A percentile compares a stretch with the other conserved stretches of the same genome.
Conservation (phyloP, 371 early-diverging fungal genomes). For the Mucor lusitanicus region DNA sequence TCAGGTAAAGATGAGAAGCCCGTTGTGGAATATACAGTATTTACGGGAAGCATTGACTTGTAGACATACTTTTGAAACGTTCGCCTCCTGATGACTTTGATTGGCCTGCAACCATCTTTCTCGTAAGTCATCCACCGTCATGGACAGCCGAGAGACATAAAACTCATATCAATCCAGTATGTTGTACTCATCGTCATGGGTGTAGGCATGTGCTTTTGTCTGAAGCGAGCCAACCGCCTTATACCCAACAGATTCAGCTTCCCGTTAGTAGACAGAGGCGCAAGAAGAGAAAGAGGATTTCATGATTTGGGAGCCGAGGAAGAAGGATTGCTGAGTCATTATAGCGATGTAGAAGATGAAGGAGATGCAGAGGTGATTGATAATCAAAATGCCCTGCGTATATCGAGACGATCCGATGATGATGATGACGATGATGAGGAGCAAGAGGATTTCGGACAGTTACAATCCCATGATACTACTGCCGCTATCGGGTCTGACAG, state of each 20-base stretch:
- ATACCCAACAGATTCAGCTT: slow-evolving; percentile 46
- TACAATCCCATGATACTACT: neutral
- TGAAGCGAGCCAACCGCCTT: slow-evolving; percentile 40
- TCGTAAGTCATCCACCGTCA: slow-evolving; percentile 16
- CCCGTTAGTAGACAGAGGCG: slow-evolving; percentile 30
- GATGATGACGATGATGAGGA: neutral
- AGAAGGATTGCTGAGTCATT: slow-evolving; percentile 31
- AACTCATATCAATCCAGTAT: slow-evolving; percentile 18
- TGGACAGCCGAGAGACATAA: neutral
- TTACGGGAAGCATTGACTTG: no score
- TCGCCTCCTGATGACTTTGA: slow-evolving; percentile 35
- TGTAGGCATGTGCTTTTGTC: slow-evolving; percentile 46
- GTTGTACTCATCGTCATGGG: slow-evolving; percentile 30
- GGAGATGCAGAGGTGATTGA: slow-evolving; percentile 17
- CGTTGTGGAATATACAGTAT: neutral
- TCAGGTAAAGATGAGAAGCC: neutral
- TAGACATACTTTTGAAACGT: slow-evolving; percentile 12
- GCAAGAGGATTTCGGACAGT: neutral
- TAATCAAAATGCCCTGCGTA: slow-evolving; percentile 3
- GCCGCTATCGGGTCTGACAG: neutral
- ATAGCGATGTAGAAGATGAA: slow-evolving; percentile 24
- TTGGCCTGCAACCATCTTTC: slow-evolving; percentile 33
- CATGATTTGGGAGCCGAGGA: slow-evolving; percentile 32
- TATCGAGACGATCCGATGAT: neutral
- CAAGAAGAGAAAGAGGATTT: slow-evolving; percentile 14